Base-by-base conservation (phyloP, 2,329 filamentous ascomycete species). In the Trematosphaeria pertusa region DNA sequence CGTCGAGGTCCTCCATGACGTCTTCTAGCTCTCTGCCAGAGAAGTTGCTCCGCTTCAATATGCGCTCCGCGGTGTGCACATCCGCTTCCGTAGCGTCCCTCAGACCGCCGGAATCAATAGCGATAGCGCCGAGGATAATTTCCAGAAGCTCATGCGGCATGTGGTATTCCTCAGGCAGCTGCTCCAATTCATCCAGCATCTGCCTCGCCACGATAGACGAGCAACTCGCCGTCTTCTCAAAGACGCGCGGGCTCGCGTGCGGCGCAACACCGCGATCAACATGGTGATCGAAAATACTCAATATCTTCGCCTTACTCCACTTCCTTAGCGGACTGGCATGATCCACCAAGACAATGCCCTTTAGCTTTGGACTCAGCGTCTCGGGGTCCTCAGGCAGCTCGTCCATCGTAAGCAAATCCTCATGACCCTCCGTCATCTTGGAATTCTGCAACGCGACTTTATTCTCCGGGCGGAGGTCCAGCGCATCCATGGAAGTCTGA, bases 141-240 rank as follows among this genome's bases (percentile, higher is more conserved):
- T 78, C 75, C n/a, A 78, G 72, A 14, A 78, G 67, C 54, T 78
- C 76, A 47, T 78, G 75, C 4, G 75, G 74, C 65, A 78, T 64
- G 47, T 78, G 75, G 52, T 78, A 78, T 54, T 78, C 75, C 43
- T 74, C 56, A 0, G 72, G 69, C 1, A 78, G 60, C 15, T 60
- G 44, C 51, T 77, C 75, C 2, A 77, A 65, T 52, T 77, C 75
- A 41, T 78, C 67, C 19, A 78, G 71, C 72, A 78, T 75, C 47
- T 76, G 73, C 11, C 75, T 68, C 3, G 75, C 75, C 1, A 78
- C 75, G 5, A 78, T 58, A 3, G 73, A 75, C 1, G 75, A 76
- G 64, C 76, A 78, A 49, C 72, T 75, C 4, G 75, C 75, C 0
- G 71, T 67, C 37, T 60, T 71, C 50, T 78, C 73, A 43, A 78